Evolutionary conservation across 2,329 filamentous ascomycete genomes (phyloP), one percentile per base, ranked within the genome.

Genomic region (Bipolaris sorokiniana): DNA sequence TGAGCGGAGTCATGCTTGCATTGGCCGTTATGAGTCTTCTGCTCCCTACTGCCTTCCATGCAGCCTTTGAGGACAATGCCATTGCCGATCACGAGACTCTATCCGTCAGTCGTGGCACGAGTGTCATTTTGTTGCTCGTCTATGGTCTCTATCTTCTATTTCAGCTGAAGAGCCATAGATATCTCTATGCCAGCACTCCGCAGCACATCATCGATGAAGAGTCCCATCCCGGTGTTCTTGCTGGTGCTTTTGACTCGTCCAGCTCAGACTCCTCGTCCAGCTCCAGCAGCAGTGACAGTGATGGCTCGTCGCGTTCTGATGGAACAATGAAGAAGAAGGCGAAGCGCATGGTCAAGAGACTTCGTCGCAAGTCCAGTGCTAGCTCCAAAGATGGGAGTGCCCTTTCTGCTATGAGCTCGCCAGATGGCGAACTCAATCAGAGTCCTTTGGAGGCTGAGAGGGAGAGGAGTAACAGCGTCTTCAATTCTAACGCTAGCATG

Each of bases 191-290:
- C 90, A 76, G 92, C 64, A 97, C 91, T 5, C 93, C 93, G 9
- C 92, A 97, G 78, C 89, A 93, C 67, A 90, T 96, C 58, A 95
- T 97, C 62, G 93, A 97, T 66, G 92, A 95, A 68, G 93, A 97
- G 74, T 88, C 91, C 0, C 89, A 91, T 44, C 93, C 93, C 20
- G 93, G 93, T 62, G 88, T 95, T 0, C 84, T 93, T 11, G 90
- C 90, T 16, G 90, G 90, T 31, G 91, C 94, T 77, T 84, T 97
- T 69, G 90, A 95, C 62, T 87, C 87, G 0, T 90, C 88, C 2
- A 82, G 78, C 51, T 84, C 83, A 7, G 73, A 75, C 50, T 87
- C 86, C 7, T 79, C 77, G 5, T 77, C 74, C 16, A 73, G 72
- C 36, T 77, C 75, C 6, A 77, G 72, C 59, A 71, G 71, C 52